phyloP scores from a whole-genome alignment of 2,329 filamentous ascomycete genomes.

The Zymoseptoria crescenta region DNA sequence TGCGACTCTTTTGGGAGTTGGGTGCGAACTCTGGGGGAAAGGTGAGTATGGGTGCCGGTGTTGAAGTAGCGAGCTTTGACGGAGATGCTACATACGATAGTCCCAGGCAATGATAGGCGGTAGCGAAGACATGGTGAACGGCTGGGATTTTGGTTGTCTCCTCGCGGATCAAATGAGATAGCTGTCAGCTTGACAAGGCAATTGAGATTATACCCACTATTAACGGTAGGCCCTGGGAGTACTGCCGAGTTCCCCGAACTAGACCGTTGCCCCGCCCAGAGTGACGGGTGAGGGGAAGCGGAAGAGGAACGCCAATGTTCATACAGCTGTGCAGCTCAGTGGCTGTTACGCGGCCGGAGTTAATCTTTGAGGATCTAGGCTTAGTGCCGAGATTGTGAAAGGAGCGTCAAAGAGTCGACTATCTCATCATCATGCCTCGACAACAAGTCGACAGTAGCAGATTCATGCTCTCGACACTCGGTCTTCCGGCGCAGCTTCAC shows the following conservation, averaged over 20 bases:
- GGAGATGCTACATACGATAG: slow-evolving; percentile 1
- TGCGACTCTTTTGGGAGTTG: slow-evolving; percentile 19
- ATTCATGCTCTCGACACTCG: background rate
- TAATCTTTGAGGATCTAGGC: background rate
- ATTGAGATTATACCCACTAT: background rate
- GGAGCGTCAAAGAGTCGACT: background rate
- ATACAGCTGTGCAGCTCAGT: background rate
- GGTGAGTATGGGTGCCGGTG: background rate
- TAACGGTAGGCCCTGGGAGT: background rate
- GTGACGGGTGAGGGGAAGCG: background rate
- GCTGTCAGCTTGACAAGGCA: background rate
- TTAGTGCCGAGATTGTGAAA: background rate
- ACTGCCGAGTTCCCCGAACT: background rate
- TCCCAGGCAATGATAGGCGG: slow-evolving; percentile 9
- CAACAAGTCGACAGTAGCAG: too few relatives aligned
- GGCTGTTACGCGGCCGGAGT: background rate
- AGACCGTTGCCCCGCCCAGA: background rate
- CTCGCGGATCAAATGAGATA: background rate
- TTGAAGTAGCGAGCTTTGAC: background rate
- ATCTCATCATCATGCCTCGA: too few relatives aligned
- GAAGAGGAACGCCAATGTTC: background rate
- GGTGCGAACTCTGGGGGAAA: slow-evolving; percentile 11
- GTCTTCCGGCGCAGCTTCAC: too few relatives aligned
- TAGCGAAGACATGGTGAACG: slow-evolving; percentile 1
- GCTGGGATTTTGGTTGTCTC: background rate